Evolutionary conservation across 495 filamentous ascomycete species (phyloP), one percentile per base, ranked within the genome.

Genomic region (Patellaria atrata): DNA sequence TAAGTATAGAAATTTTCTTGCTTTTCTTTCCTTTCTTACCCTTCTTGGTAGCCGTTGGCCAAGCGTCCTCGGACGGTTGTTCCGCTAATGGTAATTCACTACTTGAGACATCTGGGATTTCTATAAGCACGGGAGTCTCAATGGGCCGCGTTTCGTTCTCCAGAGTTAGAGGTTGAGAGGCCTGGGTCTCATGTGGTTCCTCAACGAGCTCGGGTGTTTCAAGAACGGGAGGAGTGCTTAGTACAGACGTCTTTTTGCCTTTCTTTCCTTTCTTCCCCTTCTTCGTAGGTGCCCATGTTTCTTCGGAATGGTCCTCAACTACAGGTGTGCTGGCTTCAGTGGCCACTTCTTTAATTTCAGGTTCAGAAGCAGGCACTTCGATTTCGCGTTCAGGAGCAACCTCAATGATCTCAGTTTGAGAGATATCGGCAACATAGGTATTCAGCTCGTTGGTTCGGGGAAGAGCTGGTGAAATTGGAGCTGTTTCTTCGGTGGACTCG

Each of bases 1-100:
- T 10, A 2, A 25, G 7, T 1, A 17, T 26, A 15, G 45, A 41
- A 23, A 18, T n/a, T 24, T 32, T 20, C 27, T 43, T 43, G 16
- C 7, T 14, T 23, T 49, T 49, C 37, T 49, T 49, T 29, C 38
- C 45, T 30, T 50, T 45, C 31, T 45, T 50, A 17, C 22, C 22
- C 35, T 46, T 50, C 27, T 46, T 50, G n/a, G 14, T 17, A 12
- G 46, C 44, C 25, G 52, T 50, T 6, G 36, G 19, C 8, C 36
- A 29, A 8, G 47, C 22, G n/a, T 22, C 17, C 17, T 20, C 11
- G 28, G 16, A 30, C n/a, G 43, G 40, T 22, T 48, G 35, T 28
- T 40, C 40, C 14, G 11, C n/a, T 8, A n/a, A 26, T 26, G 8
- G 8, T 26, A n/a, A n/a, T 26, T 8, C 23, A 8, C n/a, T n/a